These are phyloP conservation scores for Kappamyces sp. DNA, from an alignment of 192 early-diverging fungal genomes.

Conservation along the genomic window DNA sequence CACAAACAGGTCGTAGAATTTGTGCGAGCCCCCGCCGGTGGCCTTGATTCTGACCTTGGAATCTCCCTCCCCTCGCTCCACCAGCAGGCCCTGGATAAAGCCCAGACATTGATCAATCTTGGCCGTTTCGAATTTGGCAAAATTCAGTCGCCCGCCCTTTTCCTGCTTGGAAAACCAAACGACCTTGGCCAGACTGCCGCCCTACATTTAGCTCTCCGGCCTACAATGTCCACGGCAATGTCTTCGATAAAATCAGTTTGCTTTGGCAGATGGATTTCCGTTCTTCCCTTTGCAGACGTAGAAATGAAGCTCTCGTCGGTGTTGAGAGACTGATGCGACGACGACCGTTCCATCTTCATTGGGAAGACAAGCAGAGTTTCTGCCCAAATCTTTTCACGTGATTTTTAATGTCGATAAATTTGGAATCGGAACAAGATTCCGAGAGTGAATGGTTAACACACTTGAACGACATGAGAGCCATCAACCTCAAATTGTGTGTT, in stretches of 20 bases:
- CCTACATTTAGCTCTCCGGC: slow-evolving; percentile 24
- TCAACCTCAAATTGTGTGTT: no score
- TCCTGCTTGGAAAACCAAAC: slow-evolving; percentile 49
- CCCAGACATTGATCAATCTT: slow-evolving; percentile 82
- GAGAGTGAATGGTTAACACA: no score
- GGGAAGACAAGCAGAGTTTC: no score
- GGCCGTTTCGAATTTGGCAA: slow-evolving; percentile 90
- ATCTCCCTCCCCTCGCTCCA: slow-evolving; percentile 31
- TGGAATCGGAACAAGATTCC: no score
- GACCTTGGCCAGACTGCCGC: slow-evolving; percentile 55
- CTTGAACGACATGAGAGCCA: no score
- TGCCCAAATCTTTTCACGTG: no score
- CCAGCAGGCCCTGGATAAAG: slow-evolving; percentile 67
- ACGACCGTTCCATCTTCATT: slow-evolving; percentile 8
- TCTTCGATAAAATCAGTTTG: slow-evolving; percentile 75
- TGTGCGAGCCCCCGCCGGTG: slow-evolving; percentile 83
- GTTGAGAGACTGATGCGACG: slow-evolving; percentile 4
- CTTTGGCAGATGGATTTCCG: slow-evolving; percentile 85
- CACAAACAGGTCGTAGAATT: slow-evolving; percentile 63
- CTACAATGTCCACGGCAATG: slow-evolving; percentile 83
- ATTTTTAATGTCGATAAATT: no score
- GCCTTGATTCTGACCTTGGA: slow-evolving; percentile 51
- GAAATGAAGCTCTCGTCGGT: slow-evolving; percentile 14
- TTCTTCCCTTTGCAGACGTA: slow-evolving; percentile 10
- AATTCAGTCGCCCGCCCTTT: slow-evolving; percentile 81